Evolutionary conservation across 2,329 filamentous ascomycete species (phyloP).

Genomic region (Nothopassalora personata): DNA sequence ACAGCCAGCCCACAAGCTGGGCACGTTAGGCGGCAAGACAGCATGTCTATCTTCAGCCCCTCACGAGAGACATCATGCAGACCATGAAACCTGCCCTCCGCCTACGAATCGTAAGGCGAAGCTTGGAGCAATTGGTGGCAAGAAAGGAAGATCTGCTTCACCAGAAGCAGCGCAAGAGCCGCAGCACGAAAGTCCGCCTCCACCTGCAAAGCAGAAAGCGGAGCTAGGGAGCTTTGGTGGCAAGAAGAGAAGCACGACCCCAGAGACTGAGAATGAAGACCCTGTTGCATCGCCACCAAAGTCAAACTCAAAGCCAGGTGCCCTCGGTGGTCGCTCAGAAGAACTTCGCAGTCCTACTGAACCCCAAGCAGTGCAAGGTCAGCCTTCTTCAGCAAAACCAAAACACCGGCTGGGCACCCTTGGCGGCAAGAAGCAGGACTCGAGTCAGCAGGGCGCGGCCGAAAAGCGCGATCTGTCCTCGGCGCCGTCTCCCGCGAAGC

Average conservation of each 20-base stretch:
- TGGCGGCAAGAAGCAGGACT: background rate
- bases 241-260: constrained; percentile 2
- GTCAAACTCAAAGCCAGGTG: background rate
- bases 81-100: background rate
- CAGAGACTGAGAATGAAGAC: background rate
- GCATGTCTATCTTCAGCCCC: background rate
- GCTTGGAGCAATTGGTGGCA: constrained; percentile 14
- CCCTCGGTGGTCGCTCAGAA: background rate
- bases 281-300: background rate
- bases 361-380: background rate
- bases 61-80: background rate
- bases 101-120: constrained; percentile 12
- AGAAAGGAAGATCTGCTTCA: background rate
- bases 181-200: background rate
- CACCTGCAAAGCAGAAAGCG: constrained; percentile 7
- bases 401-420: background rate
- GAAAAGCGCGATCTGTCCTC: background rate
- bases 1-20: background rate
- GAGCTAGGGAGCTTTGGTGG: constrained; percentile 21
- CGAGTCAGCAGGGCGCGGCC: background rate
- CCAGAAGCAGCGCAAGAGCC: background rate
- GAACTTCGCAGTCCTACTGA: background rate
- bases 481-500: constrained; percentile 1
- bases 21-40: background rate
- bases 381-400: background rate